Percentiles rank a stretch among this genome's conserved stretches.
Conservation (phyloP, 73 alveolate genomes). For the Halteria grandinella region DNA sequence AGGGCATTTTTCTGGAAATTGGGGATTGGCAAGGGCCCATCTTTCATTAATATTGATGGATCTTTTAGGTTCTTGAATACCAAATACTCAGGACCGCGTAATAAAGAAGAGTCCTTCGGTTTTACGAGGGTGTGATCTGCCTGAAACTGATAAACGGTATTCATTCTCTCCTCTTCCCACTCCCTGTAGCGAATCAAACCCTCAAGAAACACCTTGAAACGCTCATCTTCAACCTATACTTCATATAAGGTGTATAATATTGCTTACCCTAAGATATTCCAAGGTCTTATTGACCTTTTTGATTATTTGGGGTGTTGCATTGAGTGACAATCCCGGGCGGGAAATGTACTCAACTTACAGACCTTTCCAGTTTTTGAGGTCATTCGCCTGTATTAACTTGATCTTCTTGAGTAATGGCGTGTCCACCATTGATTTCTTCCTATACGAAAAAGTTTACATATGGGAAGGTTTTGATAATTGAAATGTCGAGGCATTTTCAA, state of each 20-base stretch:
- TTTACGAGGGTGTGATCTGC: too few relatives aligned
- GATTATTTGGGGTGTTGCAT: slow-evolving; percentile 5
- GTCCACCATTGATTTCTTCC: slow-evolving; percentile 50
- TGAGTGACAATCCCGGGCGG: too few relatives aligned
- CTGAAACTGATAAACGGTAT: slow-evolving; percentile 27
- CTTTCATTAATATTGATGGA: slow-evolving; percentile 48
- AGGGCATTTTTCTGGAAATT: slow-evolving; percentile 35
- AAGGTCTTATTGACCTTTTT: slow-evolving; percentile 12
- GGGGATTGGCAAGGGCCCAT: slow-evolving; percentile 25
- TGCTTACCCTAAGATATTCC: slow-evolving; percentile 34
- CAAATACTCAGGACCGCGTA: slow-evolving; percentile 38
- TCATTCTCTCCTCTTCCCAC: slow-evolving; percentile 47
- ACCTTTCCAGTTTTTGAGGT: slow-evolving; percentile 64
- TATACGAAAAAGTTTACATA: neutral
- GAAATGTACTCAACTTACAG: slow-evolving; percentile 46
- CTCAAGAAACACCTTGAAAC: slow-evolving; percentile 44
- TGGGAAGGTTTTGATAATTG: neutral
- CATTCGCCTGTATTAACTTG: slow-evolving; percentile 49
- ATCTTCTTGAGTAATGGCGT: slow-evolving; percentile 67
- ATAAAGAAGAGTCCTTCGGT: too few relatives aligned
- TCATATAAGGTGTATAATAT: neutral
- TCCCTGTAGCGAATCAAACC: slow-evolving; percentile 34
- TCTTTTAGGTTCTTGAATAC: slow-evolving; percentile 37
- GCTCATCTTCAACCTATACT: slow-evolving; percentile 41
- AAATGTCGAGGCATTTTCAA: neutral